These are phyloP conservation scores for Tuber melanosporum DNA, from an alignment of 495 filamentous ascomycete genomes.

Conservation along the genomic window DNA sequence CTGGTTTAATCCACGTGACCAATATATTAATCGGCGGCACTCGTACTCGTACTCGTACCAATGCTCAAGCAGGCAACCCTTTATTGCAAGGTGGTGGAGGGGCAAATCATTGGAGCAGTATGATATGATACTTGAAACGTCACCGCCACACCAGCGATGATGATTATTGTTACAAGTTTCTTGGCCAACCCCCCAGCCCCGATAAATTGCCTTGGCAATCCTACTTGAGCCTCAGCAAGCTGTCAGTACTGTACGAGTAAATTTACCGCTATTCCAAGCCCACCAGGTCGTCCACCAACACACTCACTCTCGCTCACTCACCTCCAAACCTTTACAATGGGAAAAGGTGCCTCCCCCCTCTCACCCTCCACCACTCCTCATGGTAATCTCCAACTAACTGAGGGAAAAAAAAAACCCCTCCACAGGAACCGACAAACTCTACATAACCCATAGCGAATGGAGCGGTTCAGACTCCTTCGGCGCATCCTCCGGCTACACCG, in stretches of 20 bases:
- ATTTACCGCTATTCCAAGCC: background rate
- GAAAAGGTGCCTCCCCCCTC: conserved; percentile 29
- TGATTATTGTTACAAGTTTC: background rate
- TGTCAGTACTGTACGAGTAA: background rate
- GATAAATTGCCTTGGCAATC: background rate
- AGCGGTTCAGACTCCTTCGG: conserved; percentile 76
- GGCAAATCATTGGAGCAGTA: background rate
- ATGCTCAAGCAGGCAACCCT: background rate
- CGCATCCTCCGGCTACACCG: conserved; percentile 45
- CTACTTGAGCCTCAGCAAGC: background rate
- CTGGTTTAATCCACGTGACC: too few relatives aligned
- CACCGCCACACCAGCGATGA: background rate
- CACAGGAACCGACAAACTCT: conserved; percentile 53
- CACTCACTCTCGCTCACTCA: conserved; percentile 5
- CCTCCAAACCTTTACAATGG: conserved; percentile 45
- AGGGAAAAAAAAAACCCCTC: background rate
- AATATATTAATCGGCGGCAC: too few relatives aligned
- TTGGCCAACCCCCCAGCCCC: background rate
- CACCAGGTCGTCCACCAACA: conserved; percentile 11
- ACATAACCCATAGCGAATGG: conserved; percentile 93
- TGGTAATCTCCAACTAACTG: conserved; percentile 21
- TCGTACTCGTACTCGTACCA: background rate
- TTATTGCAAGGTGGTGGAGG: background rate
- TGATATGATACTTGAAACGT: background rate
- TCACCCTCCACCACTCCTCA: background rate